A percentile compares a stretch with the other conserved stretches of the same genome.
Conservation (phyloP, 2,329 filamentous ascomycete species). For the Xylariales sp. region DNA sequence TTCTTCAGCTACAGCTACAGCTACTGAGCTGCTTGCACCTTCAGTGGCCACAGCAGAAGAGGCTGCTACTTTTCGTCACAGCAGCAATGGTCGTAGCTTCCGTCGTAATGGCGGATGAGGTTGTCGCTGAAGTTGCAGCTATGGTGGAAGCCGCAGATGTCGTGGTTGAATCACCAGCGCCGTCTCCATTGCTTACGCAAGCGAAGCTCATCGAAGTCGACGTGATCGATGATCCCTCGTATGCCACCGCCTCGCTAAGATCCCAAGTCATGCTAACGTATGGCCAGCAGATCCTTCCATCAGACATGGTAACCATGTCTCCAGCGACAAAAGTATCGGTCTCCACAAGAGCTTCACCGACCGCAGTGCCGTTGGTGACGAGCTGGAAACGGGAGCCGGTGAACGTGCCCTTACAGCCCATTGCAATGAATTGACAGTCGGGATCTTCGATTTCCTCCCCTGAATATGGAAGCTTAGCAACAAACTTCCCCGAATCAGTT, state of each 20-base stretch:
- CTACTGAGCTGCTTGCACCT: too few relatives aligned
- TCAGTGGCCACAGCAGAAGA: too few relatives aligned
- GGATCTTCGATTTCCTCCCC: conserved; percentile 54
- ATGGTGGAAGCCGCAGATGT: too few relatives aligned
- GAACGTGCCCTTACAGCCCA: conserved; percentile 56
- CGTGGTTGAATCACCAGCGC: too few relatives aligned
- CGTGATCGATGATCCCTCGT: conserved; percentile 16
- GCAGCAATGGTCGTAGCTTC: too few relatives aligned
- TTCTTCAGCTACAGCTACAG: too few relatives aligned
- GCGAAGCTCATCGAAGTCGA: conserved; percentile 49
- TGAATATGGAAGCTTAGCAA: too few relatives aligned
- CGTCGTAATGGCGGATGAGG: too few relatives aligned
- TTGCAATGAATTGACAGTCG: conserved; percentile 49
- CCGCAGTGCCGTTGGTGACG: conserved; percentile 45
- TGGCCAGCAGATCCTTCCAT: conserved; percentile 57
- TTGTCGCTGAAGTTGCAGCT: too few relatives aligned
- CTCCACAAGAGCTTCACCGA: conserved; percentile 46
- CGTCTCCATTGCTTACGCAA: too few relatives aligned
- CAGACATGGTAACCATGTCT: conserved; percentile 57
- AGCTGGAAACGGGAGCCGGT: conserved; percentile 56
- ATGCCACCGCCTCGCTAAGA: conserved; percentile 27
- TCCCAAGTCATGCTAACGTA: conserved; percentile 54
- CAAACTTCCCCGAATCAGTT: too few relatives aligned
- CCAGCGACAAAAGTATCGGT: conserved; percentile 54
- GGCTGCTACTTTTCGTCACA: too few relatives aligned